Percentiles rank a stretch among this genome's conserved stretches.
phyloP scores from a whole-genome alignment of 192 early-diverging fungal genomes.

The Rhizophlyctis rosea region DNA sequence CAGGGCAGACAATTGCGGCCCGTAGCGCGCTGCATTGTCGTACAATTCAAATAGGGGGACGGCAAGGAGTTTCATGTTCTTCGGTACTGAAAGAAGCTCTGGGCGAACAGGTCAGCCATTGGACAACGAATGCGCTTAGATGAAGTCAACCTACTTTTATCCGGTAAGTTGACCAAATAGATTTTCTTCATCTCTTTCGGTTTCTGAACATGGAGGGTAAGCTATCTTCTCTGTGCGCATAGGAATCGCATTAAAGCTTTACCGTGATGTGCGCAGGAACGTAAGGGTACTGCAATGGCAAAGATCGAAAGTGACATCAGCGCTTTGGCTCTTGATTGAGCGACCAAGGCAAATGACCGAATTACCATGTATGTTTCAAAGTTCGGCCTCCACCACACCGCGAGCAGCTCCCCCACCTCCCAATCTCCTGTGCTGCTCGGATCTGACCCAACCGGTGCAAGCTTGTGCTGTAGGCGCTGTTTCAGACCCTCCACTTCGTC shows the following conservation, averaged over 20 bases:
- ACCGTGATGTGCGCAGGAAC: constrained; percentile 72
- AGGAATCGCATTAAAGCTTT: constrained; percentile 5
- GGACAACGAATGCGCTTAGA: background rate
- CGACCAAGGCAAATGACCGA: constrained; percentile 4
- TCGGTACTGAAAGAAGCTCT: constrained; percentile 70
- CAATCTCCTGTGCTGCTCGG: constrained; percentile 47
- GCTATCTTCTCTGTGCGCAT: background rate
- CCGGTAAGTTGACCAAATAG: constrained; percentile 71
- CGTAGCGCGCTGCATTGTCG: constrained; percentile 74
- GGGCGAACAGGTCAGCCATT: background rate
- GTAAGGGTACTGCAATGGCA: constrained; percentile 72
- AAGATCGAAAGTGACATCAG: background rate
- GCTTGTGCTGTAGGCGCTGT: constrained; percentile 52
- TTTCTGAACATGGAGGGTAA: constrained; percentile 33
- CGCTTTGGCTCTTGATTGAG: background rate
- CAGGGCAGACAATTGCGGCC: constrained; percentile 63
- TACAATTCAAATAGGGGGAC: constrained; percentile 79
- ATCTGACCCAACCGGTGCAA: constrained; percentile 44
- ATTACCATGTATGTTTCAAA: constrained; percentile 75
- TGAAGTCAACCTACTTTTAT: constrained; percentile 48
- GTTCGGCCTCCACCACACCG: constrained; percentile 71
- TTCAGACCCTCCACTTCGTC: constrained; percentile 73
- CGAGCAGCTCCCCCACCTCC: constrained; percentile 72
- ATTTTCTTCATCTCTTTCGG: constrained; percentile 76
- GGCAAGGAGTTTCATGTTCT: constrained; percentile 75